These are phyloP conservation scores for Arthrinium puccinioides DNA, from an alignment of 2,329 filamentous ascomycete species.

Conservation along the genomic window DNA sequence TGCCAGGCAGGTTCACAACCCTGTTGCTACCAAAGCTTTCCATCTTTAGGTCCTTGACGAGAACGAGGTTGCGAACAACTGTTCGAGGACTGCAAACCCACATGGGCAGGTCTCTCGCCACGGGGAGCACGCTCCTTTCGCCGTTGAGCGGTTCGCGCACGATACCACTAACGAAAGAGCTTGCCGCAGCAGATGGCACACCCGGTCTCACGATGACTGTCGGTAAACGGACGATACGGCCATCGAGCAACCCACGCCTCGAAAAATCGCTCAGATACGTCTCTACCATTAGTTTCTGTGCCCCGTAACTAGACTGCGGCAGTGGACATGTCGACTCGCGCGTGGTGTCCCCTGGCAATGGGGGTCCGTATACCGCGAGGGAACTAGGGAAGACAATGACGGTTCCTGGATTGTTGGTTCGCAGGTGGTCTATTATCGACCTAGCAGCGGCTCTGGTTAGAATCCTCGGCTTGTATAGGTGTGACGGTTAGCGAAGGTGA, in stretches of 20 bases:
- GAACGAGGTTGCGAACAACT: slow-evolving; percentile 36
- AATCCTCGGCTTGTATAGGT: no score
- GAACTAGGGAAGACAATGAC: slow-evolving; percentile 52
- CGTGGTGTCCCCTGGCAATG: slow-evolving; percentile 38
- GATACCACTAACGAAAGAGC: slow-evolving; percentile 54
- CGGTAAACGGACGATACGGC: slow-evolving; percentile 48
- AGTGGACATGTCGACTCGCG: slow-evolving; percentile 36
- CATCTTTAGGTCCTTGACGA: slow-evolving; percentile 30
- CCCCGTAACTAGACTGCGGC: slow-evolving; percentile 52
- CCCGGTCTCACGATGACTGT: slow-evolving; percentile 56
- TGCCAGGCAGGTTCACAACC: slow-evolving; percentile 43
- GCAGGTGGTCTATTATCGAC: slow-evolving; percentile 42
- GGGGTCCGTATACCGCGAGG: slow-evolving; percentile 52
- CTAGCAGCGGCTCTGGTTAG: not conserved
- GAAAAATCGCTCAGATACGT: slow-evolving; percentile 45
- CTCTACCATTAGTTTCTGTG: slow-evolving; percentile 56
- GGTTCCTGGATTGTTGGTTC: slow-evolving; percentile 35
- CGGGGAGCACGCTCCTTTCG: slow-evolving; percentile 33
- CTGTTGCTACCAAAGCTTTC: slow-evolving; percentile 33
- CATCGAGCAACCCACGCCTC: slow-evolving; percentile 48
- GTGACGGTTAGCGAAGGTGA: no score
- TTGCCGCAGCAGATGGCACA: slow-evolving; percentile 52
- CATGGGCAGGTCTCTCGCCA: slow-evolving; percentile 32
- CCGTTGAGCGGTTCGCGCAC: slow-evolving; percentile 52
- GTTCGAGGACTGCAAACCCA: slow-evolving; percentile 41